Evolutionary conservation across 768 basidiomycete species (phyloP).

Genomic region (Kwoniella newhampshirensis): DNA sequence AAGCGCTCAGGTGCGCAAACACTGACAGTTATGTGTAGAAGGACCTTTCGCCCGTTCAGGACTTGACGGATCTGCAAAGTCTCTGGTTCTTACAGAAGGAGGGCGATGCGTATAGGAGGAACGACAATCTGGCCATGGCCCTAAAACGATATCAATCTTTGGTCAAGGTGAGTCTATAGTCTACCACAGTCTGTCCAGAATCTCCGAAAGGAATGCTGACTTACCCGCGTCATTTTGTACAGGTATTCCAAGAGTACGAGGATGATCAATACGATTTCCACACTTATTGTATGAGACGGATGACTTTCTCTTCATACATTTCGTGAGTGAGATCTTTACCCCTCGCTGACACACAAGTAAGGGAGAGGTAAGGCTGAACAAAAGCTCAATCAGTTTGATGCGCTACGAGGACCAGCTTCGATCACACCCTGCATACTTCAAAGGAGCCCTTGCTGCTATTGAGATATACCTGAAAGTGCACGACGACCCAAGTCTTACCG

Average conservation of each 20-base stretch:
- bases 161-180: slow-evolving; percentile 70
- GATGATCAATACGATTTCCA: slow-evolving; percentile 99
- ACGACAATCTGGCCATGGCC: slow-evolving; percentile 70
- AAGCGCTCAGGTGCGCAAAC: too few species aligned
- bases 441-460: slow-evolving; percentile 69
- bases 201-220: neutral
- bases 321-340: slow-evolving; percentile 60
- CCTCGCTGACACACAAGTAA: neutral
- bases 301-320: slow-evolving; percentile 79
- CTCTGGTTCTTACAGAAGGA: slow-evolving; percentile 80
- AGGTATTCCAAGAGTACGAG: slow-evolving; percentile 82
- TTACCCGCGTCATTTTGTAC: slow-evolving; percentile 3
- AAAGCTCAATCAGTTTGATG: slow-evolving; percentile 61
- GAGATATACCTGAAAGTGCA: slow-evolving; percentile 58
- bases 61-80: slow-evolving; percentile 95
- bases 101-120: slow-evolving; percentile 67
- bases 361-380: slow-evolving; percentile 13
- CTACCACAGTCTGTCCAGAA: slow-evolving; percentile 28
- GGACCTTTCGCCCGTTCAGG: slow-evolving; percentile 72
- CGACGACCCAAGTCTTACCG: slow-evolving; percentile 47
- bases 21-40: slow-evolving; percentile 60
- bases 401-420: slow-evolving; percentile 78
- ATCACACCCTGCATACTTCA: slow-evolving; percentile 72
- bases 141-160: slow-evolving; percentile 80
- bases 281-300: slow-evolving; percentile 85